Conservation (phyloP, 169 alveolate species). For the Eimeria mitis region DNA sequence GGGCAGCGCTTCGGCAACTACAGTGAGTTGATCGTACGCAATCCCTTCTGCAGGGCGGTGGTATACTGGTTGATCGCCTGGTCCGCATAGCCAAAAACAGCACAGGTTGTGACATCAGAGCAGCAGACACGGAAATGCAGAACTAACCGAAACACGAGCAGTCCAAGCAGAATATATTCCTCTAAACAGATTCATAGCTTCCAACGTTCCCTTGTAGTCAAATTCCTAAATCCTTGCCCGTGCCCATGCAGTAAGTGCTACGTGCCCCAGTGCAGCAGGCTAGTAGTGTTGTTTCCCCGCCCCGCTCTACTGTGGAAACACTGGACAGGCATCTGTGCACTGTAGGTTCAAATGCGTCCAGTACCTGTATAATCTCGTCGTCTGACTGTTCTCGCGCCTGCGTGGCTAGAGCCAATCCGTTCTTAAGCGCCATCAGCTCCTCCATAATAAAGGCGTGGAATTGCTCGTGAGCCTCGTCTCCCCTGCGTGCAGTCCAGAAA, state of each 20-base stretch:
- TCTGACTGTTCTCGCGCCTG: constrained; percentile 85
- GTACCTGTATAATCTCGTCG: constrained; percentile 83
- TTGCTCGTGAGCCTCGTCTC: constrained; percentile 82
- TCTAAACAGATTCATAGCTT: neutral
- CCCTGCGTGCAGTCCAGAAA: constrained; percentile 17
- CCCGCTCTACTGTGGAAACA: neutral
- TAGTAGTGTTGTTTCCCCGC: neutral
- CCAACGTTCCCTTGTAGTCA: neutral
- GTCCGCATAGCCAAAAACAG: neutral
- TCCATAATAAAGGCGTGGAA: constrained; percentile 78
- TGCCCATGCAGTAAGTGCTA: neutral
- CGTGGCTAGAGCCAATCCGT: constrained; percentile 79
- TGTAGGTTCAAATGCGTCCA: neutral
- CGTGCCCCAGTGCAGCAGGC: neutral
- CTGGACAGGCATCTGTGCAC: neutral
- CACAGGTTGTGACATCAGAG: neutral
- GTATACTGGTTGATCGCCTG: constrained; percentile 85
- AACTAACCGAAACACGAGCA: neutral
- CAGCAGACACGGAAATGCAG: neutral
- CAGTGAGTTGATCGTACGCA: constrained; percentile 50
- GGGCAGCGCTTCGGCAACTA: neutral
- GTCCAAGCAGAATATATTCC: neutral
- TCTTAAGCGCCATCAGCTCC: constrained; percentile 78
- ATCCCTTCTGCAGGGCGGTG: constrained; percentile 82
- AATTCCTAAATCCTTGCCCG: neutral